A percentile compares a stretch with the other conserved stretches of the same genome.
These are phyloP conservation scores for Usnea hakonensis DNA, from an alignment of 495 filamentous ascomycete species.

Conservation along the genomic window DNA sequence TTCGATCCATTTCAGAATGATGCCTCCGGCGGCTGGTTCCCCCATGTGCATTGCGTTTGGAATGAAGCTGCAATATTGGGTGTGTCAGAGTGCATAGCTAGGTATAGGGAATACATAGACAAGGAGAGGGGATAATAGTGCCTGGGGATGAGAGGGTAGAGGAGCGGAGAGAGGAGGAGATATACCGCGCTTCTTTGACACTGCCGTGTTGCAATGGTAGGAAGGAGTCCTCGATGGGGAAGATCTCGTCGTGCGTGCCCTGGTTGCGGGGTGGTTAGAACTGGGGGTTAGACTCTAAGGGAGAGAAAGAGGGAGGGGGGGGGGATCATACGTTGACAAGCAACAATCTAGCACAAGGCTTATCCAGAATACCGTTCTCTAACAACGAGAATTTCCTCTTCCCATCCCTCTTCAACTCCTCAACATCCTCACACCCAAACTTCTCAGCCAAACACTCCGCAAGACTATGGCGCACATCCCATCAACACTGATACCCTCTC, in stretches of 20 bases:
- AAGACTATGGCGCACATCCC: conserved; percentile 34
- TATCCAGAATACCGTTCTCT: conserved; percentile 58
- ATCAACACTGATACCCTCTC: not conserved
- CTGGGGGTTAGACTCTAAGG: too few relatives aligned
- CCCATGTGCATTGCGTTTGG: conserved; percentile 8
- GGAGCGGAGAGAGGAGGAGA: too few relatives aligned
- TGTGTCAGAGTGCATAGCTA: not conserved
- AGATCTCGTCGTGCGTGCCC: conserved; percentile 61
- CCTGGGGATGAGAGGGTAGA: too few relatives aligned
- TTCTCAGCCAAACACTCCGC: conserved; percentile 60
- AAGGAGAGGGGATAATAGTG: too few relatives aligned
- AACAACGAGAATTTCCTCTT: conserved; percentile 67
- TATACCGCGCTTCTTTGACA: conserved; percentile 59
- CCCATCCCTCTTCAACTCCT: conserved; percentile 52
- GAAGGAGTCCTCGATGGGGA: conserved; percentile 71
- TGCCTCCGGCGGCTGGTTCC: not conserved
- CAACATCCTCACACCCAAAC: conserved; percentile 55
- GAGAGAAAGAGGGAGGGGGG: not conserved
- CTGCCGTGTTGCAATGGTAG: conserved; percentile 59
- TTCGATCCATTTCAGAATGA: conserved; percentile 3
- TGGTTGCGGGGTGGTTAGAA: not conserved
- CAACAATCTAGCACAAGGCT: conserved; percentile 54
- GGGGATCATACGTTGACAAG: conserved; percentile 58
- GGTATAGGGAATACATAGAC: too few relatives aligned
- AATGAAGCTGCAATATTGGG: not conserved